Percentiles rank a stretch among this genome's conserved stretches.
These are phyloP conservation scores for Psophocarpus tetragonolobus DNA, from an alignment of 306 rosid species.

Conservation along the genomic window DNA sequence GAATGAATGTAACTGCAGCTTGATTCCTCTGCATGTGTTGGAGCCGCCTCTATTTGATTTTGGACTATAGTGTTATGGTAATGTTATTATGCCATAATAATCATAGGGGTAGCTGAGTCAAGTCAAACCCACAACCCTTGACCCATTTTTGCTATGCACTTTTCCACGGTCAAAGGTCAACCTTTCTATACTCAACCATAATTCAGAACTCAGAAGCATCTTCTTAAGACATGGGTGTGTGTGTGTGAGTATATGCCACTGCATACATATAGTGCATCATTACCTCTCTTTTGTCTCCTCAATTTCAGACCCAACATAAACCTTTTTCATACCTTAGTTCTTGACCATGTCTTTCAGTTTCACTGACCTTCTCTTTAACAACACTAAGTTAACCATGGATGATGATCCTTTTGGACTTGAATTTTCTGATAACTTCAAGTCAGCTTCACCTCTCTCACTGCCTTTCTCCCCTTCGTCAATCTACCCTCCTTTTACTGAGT, in stretches of 20 bases:
- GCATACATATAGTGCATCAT: neutral
- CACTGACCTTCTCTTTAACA: constrained; percentile 42
- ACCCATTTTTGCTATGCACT: constrained; percentile 22
- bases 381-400: constrained; percentile 38
- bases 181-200: constrained; percentile 39
- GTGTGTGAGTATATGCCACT: neutral
- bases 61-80: no score
- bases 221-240: constrained; percentile 9
- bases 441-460: neutral
- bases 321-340: constrained; percentile 11
- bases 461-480: constrained; percentile 32
- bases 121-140: constrained; percentile 83
- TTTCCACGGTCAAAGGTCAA: constrained; percentile 77
- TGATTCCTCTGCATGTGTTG: neutral
- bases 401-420: constrained; percentile 39
- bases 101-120: constrained; percentile 37
- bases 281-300: neutral
- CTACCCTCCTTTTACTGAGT: constrained; percentile 46
- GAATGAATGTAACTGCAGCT: neutral
- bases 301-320: constrained; percentile 30
- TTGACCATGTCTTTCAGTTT: constrained; percentile 35
- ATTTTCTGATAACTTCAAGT: constrained; percentile 45
- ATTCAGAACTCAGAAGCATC: constrained; percentile 50
- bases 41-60: neutral
- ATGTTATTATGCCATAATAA: neutral